Evolutionary conservation across 495 filamentous ascomycete genomes (phyloP).

Genomic region (Apiosordaria backusii): DNA sequence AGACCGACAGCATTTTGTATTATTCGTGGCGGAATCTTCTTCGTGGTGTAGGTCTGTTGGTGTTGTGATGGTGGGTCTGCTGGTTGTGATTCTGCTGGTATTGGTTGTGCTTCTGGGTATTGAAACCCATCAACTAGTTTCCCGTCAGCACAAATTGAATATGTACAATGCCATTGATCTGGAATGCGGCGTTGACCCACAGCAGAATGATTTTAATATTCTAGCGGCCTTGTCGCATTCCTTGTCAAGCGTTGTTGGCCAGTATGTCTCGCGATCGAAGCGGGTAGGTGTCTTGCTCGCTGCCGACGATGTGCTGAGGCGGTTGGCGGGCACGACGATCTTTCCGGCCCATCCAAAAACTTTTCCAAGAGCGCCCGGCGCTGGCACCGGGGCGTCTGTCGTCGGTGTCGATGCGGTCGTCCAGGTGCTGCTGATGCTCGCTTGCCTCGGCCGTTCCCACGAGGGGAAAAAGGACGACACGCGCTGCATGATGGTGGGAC

Average conservation of each 20-base stretch:
- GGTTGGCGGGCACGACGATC: slow-evolving; percentile 37
- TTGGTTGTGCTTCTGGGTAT: slow-evolving; percentile 31
- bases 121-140: slow-evolving; percentile 46
- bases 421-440: slow-evolving; percentile 19
- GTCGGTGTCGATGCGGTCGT: slow-evolving; percentile 20
- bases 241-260: slow-evolving; percentile 75
- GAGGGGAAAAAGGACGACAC: slow-evolving; percentile 49
- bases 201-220: slow-evolving; percentile 80
- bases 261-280: slow-evolving; percentile 61
- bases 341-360: slow-evolving; percentile 48
- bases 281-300: slow-evolving; percentile 52
- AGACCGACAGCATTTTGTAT: slow-evolving; percentile 82
- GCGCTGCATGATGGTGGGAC: slow-evolving; percentile 43
- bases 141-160: neutral
- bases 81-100: slow-evolving; percentile 23
- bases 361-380: slow-evolving; percentile 35
- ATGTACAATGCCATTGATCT: neutral
- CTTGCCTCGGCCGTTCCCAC: slow-evolving; percentile 45
- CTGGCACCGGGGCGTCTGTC: slow-evolving; percentile 22
- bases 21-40: slow-evolving; percentile 80
- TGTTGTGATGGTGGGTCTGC: slow-evolving; percentile 29
- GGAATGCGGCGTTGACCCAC: slow-evolving; percentile 30
- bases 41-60: slow-evolving; percentile 49
- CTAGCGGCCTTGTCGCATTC: slow-evolving; percentile 85
- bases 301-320: slow-evolving; percentile 46